Evolutionary conservation across 73 alveolate species (phyloP), one percentile per base, ranked within the genome.

Genomic region (Stentor coeruleus): DNA sequence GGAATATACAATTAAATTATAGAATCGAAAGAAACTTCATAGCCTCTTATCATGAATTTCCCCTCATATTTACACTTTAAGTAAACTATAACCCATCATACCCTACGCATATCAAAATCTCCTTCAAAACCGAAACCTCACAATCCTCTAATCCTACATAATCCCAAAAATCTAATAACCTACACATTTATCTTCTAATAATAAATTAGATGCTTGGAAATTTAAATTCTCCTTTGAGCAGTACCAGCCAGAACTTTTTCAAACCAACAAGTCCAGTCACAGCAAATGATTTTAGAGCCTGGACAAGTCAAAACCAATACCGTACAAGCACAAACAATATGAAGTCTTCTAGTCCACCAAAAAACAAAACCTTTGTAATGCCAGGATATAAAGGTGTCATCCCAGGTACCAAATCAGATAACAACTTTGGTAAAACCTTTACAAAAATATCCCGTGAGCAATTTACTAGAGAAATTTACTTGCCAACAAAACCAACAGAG

Each of bases 131-230:
- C n/a, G n/a, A n/a, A n/a, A n/a, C n/a, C n/a, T n/a, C n/a, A n/a
- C n/a, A n/a, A n/a, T n/a, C n/a, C n/a, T n/a, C n/a, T n/a, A n/a
- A n/a, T n/a, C n/a, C n/a, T n/a, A n/a, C n/a, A n/a, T n/a, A n/a
- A n/a, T n/a, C n/a, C n/a, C n/a, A n/a, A n/a, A n/a, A n/a, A n/a
- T n/a, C n/a, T n/a, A n/a, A n/a, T n/a, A n/a, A n/a, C n/a, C n/a
- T n/a, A n/a, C n/a, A n/a, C n/a, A n/a, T n/a, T n/a, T n/a, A n/a
- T n/a, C n/a, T n/a, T n/a, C n/a, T n/a, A n/a, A n/a, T n/a, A n/a
- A n/a, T n/a, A n/a, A n/a, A n/a, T n/a, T 49, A 49, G 28, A 75
- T 75, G 83, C 72, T 75, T 37, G 83, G 83, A 39, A 75, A 75
- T 75, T 75, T 75, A n/a, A 75, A 75, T 39, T 14, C 83, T 39